phyloP scores from a whole-genome alignment of 306 rosid genomes.

The Casuarina equisetifolia region DNA sequence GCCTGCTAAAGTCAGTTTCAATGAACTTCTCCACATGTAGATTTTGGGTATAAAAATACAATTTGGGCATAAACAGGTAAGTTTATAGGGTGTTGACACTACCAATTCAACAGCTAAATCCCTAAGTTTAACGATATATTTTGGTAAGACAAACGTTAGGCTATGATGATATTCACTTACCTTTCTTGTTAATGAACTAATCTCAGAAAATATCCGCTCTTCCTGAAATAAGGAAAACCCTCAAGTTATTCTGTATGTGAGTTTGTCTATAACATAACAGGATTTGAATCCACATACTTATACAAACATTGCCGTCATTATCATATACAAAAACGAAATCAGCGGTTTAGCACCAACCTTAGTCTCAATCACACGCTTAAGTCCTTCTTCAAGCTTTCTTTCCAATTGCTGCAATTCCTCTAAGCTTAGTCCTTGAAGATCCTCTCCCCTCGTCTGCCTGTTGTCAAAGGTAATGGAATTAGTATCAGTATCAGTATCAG shows the following conservation, averaged over 20 bases:
- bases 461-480: not conserved
- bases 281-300: too few species aligned
- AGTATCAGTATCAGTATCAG: not conserved
- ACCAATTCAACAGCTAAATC: too few species aligned
- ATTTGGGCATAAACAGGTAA: not conserved
- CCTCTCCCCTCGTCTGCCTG: conserved; percentile 44
- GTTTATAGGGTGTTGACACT: not conserved
- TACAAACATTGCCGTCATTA: not conserved
- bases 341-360: conserved; percentile 25
- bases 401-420: conserved; percentile 38
- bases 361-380: conserved; percentile 33
- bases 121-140: not conserved
- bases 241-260: not conserved
- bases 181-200: conserved; percentile 34
- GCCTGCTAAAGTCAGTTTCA: not conserved
- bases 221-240: conserved; percentile 29
- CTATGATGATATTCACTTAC: conserved; percentile 11
- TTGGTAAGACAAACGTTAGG: not conserved
- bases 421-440: conserved; percentile 34
- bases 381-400: conserved; percentile 32
- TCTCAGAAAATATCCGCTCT: conserved; percentile 22
- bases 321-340: not conserved
- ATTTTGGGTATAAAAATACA: not conserved
- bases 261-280: too few species aligned
- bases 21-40: not conserved